These are phyloP conservation scores for Teratosphaeriaceae sp. DNA, from an alignment of 2,329 filamentous ascomycete genomes.

Conservation along the genomic window DNA sequence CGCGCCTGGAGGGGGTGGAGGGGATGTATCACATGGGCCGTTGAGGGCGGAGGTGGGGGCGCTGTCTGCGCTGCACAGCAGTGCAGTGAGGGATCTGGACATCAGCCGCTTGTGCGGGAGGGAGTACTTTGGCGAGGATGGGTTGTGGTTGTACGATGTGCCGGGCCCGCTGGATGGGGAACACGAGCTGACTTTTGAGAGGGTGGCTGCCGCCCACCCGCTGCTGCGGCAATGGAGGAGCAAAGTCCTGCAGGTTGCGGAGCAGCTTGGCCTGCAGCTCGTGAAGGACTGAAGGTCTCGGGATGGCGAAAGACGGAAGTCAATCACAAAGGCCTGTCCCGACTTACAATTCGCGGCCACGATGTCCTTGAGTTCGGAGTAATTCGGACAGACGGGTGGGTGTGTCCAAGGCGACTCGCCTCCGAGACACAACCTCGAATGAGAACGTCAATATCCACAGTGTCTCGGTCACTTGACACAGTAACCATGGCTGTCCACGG, in stretches of 20 bases:
- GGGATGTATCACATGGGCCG: slow-evolving; percentile 15
- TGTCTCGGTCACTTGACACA: too few relatives aligned
- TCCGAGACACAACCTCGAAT: too few relatives aligned
- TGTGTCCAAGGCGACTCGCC: too few relatives aligned
- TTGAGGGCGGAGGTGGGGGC: slow-evolving; percentile 5
- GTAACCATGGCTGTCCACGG: too few relatives aligned
- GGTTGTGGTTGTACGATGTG: slow-evolving; percentile 60
- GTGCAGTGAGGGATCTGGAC: slow-evolving; percentile 35
- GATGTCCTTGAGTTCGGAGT: too few relatives aligned
- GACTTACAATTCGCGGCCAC: too few relatives aligned
- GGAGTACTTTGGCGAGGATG: slow-evolving; percentile 63
- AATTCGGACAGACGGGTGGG: too few relatives aligned
- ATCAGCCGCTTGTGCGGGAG: slow-evolving; percentile 57
- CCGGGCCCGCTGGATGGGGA: slow-evolving; percentile 35
- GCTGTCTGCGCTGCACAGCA: slow-evolving; percentile 16
- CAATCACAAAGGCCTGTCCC: too few relatives aligned
- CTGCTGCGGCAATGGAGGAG: slow-evolving; percentile 56
- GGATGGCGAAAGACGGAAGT: not conserved
- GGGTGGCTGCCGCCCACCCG: slow-evolving; percentile 63
- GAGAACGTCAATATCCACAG: too few relatives aligned
- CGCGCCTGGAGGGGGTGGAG: slow-evolving; percentile 10
- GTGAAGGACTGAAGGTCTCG: not conserved
- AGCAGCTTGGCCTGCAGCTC: slow-evolving; percentile 10
- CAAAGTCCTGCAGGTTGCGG: slow-evolving; percentile 10
- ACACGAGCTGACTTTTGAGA: slow-evolving; percentile 48